These are phyloP conservation scores for Litsea cubeba DNA, from an alignment of 164 flowering plant species.

Conservation along the genomic window DNA sequence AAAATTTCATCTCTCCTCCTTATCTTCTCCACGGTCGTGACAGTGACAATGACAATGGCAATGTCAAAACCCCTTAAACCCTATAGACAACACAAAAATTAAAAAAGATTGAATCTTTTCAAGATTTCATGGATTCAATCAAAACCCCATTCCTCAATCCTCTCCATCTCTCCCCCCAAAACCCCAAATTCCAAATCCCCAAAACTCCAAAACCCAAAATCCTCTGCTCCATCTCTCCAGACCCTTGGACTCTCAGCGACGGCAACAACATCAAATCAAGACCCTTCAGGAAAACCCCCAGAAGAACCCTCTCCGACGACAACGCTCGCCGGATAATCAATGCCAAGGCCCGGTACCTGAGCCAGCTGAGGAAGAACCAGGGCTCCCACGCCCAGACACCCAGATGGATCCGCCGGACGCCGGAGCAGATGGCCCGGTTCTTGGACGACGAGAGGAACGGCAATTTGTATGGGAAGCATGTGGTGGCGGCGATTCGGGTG, in stretches of 20 bases:
- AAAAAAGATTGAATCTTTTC: background rate
- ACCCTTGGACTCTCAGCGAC: constrained; percentile 76
- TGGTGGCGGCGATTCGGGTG: constrained; percentile 69
- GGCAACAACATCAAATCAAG: constrained; percentile 48
- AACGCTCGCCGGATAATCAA: constrained; percentile 84
- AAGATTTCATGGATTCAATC: constrained; percentile 14
- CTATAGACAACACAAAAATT: background rate
- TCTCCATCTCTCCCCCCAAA: constrained; percentile 12
- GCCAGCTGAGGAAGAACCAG: constrained; percentile 61
- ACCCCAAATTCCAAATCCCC: background rate
- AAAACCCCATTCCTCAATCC: constrained; percentile 37
- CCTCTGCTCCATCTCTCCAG: constrained; percentile 39
- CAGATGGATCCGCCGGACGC: constrained; percentile 71
- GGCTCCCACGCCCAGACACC: constrained; percentile 71
- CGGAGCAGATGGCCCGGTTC: constrained; percentile 85
- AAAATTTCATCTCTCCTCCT: too few species aligned
- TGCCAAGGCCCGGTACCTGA: constrained; percentile 59
- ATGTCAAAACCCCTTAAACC: background rate
- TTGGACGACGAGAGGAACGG: constrained; percentile 79
- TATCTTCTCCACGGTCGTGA: too few species aligned
- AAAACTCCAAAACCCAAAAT: constrained; percentile 15
- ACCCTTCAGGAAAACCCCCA: constrained; percentile 48
- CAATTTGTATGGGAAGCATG: constrained; percentile 81
- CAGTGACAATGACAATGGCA: too few species aligned
- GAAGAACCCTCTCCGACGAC: constrained; percentile 74